phyloP scores from a whole-genome alignment of 73 alveolate genomes.

The Uronychia binucleata region DNA sequence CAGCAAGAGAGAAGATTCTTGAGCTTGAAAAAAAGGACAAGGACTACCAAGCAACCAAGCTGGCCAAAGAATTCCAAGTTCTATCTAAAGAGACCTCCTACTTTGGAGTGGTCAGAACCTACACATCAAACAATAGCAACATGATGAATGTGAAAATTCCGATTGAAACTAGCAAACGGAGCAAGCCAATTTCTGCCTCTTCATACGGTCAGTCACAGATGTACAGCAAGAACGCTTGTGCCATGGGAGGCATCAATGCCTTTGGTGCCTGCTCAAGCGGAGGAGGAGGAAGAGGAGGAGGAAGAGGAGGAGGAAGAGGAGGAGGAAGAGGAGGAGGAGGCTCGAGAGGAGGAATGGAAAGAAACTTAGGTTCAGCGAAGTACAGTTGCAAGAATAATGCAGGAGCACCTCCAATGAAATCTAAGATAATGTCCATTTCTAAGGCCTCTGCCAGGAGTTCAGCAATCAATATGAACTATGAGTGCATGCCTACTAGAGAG shows the following conservation, averaged over 20 bases:
- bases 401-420: no score
- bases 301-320: conserved; percentile 26
- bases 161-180: background rate
- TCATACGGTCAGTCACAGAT: background rate
- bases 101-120: conserved; percentile 21
- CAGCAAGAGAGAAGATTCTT: background rate
- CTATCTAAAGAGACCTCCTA: conserved; percentile 16
- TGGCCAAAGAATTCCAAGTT: conserved; percentile 17
- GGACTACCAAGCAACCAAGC: background rate
- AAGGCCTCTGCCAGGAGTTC: no score
- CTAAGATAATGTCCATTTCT: no score
- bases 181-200: background rate
- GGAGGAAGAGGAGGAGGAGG: no score
- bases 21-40: background rate
- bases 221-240: background rate
- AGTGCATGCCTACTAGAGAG: no score
- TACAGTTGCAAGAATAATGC: no score
- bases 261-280: conserved; percentile 13
- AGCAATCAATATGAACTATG: no score
- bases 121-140: background rate
- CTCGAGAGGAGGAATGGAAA: no score
- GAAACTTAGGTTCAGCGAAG: no score
- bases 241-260: background rate
- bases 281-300: conserved; percentile 17
- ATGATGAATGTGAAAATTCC: conserved; percentile 8